Evolutionary conservation across 2,329 filamentous ascomycete species (phyloP), one percentile per base, ranked within the genome.

Genomic region (Exophiala mesophila): DNA sequence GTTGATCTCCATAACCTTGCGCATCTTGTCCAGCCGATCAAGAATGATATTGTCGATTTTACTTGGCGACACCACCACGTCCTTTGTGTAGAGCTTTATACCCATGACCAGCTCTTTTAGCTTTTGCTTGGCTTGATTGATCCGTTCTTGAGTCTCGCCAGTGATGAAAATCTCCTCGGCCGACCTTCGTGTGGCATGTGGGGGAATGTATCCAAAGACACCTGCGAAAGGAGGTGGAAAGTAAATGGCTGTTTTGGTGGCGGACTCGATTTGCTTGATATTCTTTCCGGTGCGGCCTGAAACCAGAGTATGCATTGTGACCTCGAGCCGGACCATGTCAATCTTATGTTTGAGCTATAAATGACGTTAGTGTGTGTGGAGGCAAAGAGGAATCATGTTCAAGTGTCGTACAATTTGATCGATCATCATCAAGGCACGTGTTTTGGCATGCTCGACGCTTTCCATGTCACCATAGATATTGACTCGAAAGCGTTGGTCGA

Each of bases 1-100:
- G 59, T 97, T 97, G 42, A 84, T 84, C 62, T 98, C 92, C 66
- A 96, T 90, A 53, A 98, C 95, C 72, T 95, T 96, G 59, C 89
- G 87, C 45, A 98, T 88, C 66, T 97, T 97, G 66, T 97, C 90
- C 57, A 97, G 74, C 18, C 92, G 84, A 56, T 85, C 85, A 24
- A 97, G 79, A 45, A 98, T 66, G 55, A 98, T 90, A 62, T 84
- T 94, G 65, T 98, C 92, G 50, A 97, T 88, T 70, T 98, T 98
- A 62, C 85, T 85, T 21, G 87, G 78, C 35, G 89, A 85, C 46
- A 98, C 84, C 52, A 85, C 80, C 31, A 94, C 88, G 61, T 96
- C 89, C 67, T 98, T 98, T 59, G 94, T 83, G 56, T 83, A 89
- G 26, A 89, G 78, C 59, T 92, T 87, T 31, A 87, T 86, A 19